Conservation (phyloP, 441 rosid genomes). For the Pelargonium cotyledonis region DNA sequence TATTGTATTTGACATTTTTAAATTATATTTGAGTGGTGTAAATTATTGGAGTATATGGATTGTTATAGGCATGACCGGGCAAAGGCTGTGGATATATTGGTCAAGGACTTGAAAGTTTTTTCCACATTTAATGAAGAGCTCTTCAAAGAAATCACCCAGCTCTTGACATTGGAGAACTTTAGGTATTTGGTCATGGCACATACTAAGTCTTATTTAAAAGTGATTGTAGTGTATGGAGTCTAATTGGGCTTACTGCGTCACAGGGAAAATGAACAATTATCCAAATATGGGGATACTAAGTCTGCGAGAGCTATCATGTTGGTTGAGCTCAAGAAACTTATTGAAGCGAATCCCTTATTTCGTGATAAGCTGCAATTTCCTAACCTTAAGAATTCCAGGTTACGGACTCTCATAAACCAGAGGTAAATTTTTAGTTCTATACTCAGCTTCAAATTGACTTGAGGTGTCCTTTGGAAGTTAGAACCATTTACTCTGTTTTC, state of each 20-base stretch:
- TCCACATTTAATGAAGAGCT: conserved; percentile 74
- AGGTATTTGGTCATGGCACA: conserved; percentile 31
- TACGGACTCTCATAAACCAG: conserved; percentile 72
- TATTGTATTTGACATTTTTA: background rate
- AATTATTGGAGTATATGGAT: background rate
- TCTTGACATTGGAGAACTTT: conserved; percentile 67
- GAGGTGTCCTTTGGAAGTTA: background rate
- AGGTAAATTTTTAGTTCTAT: conserved; percentile 34
- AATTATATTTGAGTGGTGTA: background rate
- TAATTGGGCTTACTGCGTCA: conserved; percentile 8
- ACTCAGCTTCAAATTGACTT: background rate
- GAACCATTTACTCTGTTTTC: background rate
- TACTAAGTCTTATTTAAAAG: background rate
- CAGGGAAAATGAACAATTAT: conserved; percentile 76
- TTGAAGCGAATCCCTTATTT: conserved; percentile 83
- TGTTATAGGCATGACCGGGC: conserved; percentile 59
- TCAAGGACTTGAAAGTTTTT: conserved; percentile 77
- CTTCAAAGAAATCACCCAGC: conserved; percentile 74
- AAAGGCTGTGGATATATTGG: conserved; percentile 67
- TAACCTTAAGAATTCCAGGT: conserved; percentile 60
- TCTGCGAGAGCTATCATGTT: conserved; percentile 79
- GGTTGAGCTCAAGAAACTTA: conserved; percentile 63
- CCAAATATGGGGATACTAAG: conserved; percentile 71
- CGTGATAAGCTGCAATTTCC: conserved; percentile 87
- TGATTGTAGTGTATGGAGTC: background rate